Base-by-base conservation (phyloP, 345 rosid genomes). In the Hypericum androsaemum region DNA sequence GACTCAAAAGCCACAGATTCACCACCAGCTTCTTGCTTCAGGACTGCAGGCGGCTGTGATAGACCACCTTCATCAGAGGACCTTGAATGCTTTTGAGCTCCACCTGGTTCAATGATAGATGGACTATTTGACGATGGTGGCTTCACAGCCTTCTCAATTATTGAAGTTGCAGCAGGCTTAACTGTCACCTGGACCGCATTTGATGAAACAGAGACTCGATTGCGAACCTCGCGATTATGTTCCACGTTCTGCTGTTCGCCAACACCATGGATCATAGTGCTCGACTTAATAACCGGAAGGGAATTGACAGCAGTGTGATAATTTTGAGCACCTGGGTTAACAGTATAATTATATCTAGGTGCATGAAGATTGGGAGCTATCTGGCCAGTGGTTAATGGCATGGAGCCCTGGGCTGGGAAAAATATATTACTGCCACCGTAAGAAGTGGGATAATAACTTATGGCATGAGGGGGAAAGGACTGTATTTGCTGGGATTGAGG, bases 401-500 rank as follows among this genome's bases (percentile, higher is more conserved):
- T 59, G 58, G 94, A 75, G 53, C 71, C 62, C n/a, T 74, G 63
- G 50, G 74, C 39, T 5, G 80, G 60, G 54, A 64, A 87, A 77
- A 62, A 75, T 50, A 84, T 12, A 54, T 67, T 66, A 60, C 45
- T 56, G 5, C 74, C 35, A 68, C 47, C 56, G 52, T 64, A 75
- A 12, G 80, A 74, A 71, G 69, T 75, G 22, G 86, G 47, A 63
- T 45, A 77, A 64, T 74, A 80, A 64, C 71, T 81, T 0, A 70
- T 68, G 13, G 76, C 71, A 64, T 72, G 85, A 45, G 78, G 53
- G 1, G 32, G 32, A 74, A 67, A 85, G 12, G 98, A 67, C 61
- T 80, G 64, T 32, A 78, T 53, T 12, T 80, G 78, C 59, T 77
- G 95, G 13, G 97, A 63, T 53, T 82, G 88, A 22, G 89, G 82